Evolutionary conservation across 2,329 filamentous ascomycete species (phyloP), one percentile per base, ranked within the genome.

Genomic region (Fusarium neocosmosporiellum): DNA sequence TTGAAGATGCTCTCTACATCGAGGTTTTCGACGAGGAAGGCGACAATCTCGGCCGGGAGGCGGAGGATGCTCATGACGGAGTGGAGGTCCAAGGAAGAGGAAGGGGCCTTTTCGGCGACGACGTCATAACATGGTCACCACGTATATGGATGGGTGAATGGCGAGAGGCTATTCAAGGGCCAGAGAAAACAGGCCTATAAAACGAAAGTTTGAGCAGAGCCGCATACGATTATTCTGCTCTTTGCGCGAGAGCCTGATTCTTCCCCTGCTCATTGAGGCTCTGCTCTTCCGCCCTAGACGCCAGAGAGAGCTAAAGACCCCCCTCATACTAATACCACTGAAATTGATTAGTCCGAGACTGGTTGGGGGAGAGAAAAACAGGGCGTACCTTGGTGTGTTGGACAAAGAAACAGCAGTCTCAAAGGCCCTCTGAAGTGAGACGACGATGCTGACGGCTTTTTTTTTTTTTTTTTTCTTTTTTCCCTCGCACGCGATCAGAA

Each of bases 41-140:
- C 88, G 31, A 92, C 81, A n/a, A 93, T 83, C 80, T 94, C 92
- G 76, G 88, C 90, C 0, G 92, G 91, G 14, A 93, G 66, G 18
- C 66, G 72, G 37, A 78, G 66, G 24, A 85, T 73, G 57, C 78
- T 77, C 80, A 83, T 83, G 77, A 87, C 88, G 67, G 67, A 37
- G 61, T 63, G 41, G 50, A 34, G 27, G 22, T 46, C 41, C 41
- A 61, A 33, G 65, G 48, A 48, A 29, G 29, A 24, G 41, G 53
- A 29, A 43, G 37, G 31, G 24, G 37, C 55, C 13, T 41, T 58
- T 62, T 31, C 24, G 37, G 31, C n/a, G 53, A 34, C 24, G 31
- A 39, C 18, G 34, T 24, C 41, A 37, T 33, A 20, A 48, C 70
- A 73, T 75, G 54, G 58, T 67, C 60, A 62, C 71, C 36, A 69